Evolutionary conservation across 2,329 filamentous ascomycete species (phyloP).

Genomic region (Aspergillus sp.): DNA sequence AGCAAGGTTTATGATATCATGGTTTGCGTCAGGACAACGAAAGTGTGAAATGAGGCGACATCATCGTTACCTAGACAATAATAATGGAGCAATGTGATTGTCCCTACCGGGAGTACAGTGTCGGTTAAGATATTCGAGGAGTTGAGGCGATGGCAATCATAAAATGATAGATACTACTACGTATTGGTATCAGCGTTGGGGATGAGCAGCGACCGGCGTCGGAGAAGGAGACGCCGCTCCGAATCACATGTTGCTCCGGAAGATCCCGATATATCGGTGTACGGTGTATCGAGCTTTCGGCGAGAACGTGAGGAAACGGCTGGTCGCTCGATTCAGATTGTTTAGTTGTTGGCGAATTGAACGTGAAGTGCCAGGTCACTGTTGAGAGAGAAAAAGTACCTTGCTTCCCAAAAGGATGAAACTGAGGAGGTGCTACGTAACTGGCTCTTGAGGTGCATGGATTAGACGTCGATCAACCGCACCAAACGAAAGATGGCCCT

Average conservation of each 20-base stretch:
- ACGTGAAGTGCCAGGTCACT: not conserved
- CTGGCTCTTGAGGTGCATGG: not conserved
- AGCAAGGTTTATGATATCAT: constrained; percentile 18
- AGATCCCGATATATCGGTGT: not conserved
- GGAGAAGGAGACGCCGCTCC: not conserved
- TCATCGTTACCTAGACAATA: not conserved
- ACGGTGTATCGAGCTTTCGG: not conserved
- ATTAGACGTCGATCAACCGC: constrained; percentile 2
- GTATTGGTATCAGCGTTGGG: too few species aligned
- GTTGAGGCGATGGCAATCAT: too few species aligned
- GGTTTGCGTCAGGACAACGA: constrained; percentile 17
- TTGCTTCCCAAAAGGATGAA: too few species aligned
- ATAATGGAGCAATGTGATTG: not conserved
- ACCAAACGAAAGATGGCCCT: not conserved
- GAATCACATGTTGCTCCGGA: constrained; percentile 4
- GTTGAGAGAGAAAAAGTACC: too few species aligned
- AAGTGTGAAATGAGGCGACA: not conserved
- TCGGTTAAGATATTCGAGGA: too few species aligned
- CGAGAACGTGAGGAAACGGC: not conserved
- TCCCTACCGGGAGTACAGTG: too few species aligned
- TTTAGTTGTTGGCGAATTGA: not conserved
- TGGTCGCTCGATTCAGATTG: not conserved
- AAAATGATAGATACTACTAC: too few species aligned
- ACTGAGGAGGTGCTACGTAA: not conserved
- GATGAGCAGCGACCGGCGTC: not conserved